Conservation (phyloP, 2,329 filamentous ascomycete species). For the Fragosphaeria purpurea region DNA sequence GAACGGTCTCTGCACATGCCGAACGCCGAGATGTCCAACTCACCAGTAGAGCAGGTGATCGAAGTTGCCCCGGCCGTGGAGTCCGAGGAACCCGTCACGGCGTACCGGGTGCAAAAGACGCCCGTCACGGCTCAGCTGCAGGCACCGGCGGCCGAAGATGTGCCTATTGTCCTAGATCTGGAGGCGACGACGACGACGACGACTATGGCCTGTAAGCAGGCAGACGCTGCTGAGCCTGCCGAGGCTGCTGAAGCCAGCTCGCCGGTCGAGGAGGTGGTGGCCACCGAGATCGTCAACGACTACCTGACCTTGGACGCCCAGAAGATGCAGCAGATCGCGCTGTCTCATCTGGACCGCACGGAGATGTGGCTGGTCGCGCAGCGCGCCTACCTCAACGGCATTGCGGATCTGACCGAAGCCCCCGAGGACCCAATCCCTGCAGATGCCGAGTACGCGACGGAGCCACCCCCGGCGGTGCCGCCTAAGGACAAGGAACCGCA, state of each 20-base stretch:
- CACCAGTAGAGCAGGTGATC: slow-evolving; percentile 57
- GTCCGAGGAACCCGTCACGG: slow-evolving; percentile 56
- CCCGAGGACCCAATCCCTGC: slow-evolving; percentile 9
- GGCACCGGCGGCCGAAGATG: slow-evolving; percentile 14
- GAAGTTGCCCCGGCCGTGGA: slow-evolving; percentile 40
- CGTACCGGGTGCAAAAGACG: slow-evolving; percentile 28
- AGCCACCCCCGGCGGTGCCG: slow-evolving; percentile 11
- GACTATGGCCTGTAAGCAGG: slow-evolving; percentile 23
- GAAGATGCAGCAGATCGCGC: slow-evolving; percentile 60
- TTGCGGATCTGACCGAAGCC: slow-evolving; percentile 43
- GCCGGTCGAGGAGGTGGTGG: slow-evolving; percentile 43
- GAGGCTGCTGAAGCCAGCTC: slow-evolving; percentile 24
- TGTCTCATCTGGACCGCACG: slow-evolving; percentile 73
- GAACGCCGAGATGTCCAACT: slow-evolving; percentile 27
- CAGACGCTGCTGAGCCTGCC: slow-evolving; percentile 13
- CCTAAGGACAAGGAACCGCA: slow-evolving; percentile 19
- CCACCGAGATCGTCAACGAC: slow-evolving; percentile 56
- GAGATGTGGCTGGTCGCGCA: slow-evolving; percentile 80
- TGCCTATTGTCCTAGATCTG: background rate
- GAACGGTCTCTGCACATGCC: slow-evolving; percentile 26
- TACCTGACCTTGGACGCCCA: slow-evolving; percentile 67
- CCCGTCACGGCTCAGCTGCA: slow-evolving; percentile 25
- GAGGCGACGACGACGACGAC: slow-evolving; percentile 27
- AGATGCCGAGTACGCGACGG: slow-evolving; percentile 18
- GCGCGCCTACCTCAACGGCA: slow-evolving; percentile 60